Conservation (phyloP, 2,329 filamentous ascomycete species). For the Cercospora sesami region DNA sequence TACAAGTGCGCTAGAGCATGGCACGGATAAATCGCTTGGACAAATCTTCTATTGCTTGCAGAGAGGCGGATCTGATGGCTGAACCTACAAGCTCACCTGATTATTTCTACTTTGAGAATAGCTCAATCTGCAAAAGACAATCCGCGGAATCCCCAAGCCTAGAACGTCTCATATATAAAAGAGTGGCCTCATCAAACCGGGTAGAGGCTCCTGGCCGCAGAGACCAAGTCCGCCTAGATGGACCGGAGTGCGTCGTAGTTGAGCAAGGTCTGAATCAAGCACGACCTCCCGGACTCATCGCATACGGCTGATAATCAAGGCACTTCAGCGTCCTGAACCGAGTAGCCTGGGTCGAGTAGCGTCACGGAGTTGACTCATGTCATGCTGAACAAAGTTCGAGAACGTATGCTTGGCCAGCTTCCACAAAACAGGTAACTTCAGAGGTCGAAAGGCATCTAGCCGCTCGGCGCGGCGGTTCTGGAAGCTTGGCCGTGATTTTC, state of each 20-base stretch:
- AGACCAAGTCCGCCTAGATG: not conserved
- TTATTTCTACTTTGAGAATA: not conserved
- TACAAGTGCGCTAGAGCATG: not conserved
- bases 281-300: not conserved
- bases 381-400: not conserved
- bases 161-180: not conserved
- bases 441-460: not conserved
- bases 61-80: not conserved
- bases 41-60: not conserved
- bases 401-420: not conserved
- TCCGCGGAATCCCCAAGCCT: not conserved
- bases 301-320: not conserved
- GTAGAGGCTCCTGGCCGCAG: not conserved
- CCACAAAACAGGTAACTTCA: not conserved
- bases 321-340: not conserved
- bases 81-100: not conserved
- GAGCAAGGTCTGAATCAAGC: not conserved
- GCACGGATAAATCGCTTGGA: not conserved
- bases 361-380: not conserved
- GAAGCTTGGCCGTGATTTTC: not conserved
- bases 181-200: not conserved
- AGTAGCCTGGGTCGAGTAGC: not conserved
- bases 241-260: not conserved
- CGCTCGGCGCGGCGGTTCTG: no score
- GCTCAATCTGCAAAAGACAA: not conserved